Conservation (phyloP, 2,329 filamentous ascomycete genomes). For the Cordyceps fumosorosea region DNA sequence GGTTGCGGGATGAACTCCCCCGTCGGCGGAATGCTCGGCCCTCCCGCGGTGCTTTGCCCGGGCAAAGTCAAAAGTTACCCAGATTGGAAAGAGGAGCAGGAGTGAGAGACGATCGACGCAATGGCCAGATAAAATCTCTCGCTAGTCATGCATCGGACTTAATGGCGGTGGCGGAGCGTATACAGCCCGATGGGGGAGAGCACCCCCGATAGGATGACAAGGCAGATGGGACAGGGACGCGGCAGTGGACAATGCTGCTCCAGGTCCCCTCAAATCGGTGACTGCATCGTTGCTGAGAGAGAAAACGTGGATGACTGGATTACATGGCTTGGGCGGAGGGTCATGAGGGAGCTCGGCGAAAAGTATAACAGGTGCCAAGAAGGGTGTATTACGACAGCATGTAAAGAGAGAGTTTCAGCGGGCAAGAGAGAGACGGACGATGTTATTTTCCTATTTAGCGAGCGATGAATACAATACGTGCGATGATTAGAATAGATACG, state of each 20-base stretch:
- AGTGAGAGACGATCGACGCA: not conserved
- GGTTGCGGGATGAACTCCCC: not conserved
- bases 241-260: not conserved
- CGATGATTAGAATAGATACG: not conserved
- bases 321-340: not conserved
- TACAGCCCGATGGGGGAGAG: not conserved
- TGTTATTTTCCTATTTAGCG: not conserved
- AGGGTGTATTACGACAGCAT: not conserved
- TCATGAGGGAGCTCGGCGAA: not conserved
- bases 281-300: not conserved
- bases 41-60: not conserved
- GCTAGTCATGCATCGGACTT: not conserved
- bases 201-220: not conserved
- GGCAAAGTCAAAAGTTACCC: not conserved
- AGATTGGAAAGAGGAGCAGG: not conserved
- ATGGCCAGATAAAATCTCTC: not conserved
- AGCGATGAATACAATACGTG: not conserved
- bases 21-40: not conserved
- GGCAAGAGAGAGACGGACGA: not conserved
- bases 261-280: not conserved
- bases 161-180: not conserved
- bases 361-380: conserved; percentile 1
- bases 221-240: no score
- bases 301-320: not conserved
- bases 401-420: not conserved